phyloP scores from a whole-genome alignment of 257 asterid species.

The Datura wrightii region DNA sequence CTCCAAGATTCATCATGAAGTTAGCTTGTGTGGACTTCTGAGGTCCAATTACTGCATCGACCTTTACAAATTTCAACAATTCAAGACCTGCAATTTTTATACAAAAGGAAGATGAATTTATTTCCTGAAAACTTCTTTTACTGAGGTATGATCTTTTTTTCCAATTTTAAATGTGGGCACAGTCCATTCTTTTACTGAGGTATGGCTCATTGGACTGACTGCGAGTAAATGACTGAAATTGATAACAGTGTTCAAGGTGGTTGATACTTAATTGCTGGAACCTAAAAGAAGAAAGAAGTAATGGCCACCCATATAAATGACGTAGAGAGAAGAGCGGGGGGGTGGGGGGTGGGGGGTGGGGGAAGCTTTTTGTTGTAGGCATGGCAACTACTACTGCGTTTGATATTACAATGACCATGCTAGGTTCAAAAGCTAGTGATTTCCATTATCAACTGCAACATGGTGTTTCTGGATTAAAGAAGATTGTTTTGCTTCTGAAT shows the following conservation, averaged over 20 bases:
- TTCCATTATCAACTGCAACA: not conserved
- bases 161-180: not conserved
- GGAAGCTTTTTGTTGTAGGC: not conserved
- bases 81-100: slow-evolving; percentile 33
- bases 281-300: not conserved
- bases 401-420: not conserved
- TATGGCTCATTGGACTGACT: not conserved
- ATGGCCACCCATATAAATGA: not conserved
- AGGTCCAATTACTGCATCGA: slow-evolving; percentile 36
- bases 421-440: not conserved
- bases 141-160: not conserved
- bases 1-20: slow-evolving; percentile 25
- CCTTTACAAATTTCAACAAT: slow-evolving; percentile 28
- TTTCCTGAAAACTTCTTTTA: not conserved
- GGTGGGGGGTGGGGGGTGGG: too few relatives aligned
- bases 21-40: not conserved
- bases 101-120: not conserved
- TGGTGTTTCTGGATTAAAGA: not conserved
- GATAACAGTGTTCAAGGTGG: not conserved
- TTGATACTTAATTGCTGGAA: not conserved
- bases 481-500: not conserved
- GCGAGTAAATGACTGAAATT: not conserved
- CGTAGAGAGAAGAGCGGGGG: too few relatives aligned
- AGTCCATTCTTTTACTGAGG: not conserved
- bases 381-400: not conserved